A percentile compares a stretch with the other conserved stretches of the same genome.
Evolutionary conservation across 257 asterid genomes (phyloP).

Genomic region (Mitragyna speciosa): DNA sequence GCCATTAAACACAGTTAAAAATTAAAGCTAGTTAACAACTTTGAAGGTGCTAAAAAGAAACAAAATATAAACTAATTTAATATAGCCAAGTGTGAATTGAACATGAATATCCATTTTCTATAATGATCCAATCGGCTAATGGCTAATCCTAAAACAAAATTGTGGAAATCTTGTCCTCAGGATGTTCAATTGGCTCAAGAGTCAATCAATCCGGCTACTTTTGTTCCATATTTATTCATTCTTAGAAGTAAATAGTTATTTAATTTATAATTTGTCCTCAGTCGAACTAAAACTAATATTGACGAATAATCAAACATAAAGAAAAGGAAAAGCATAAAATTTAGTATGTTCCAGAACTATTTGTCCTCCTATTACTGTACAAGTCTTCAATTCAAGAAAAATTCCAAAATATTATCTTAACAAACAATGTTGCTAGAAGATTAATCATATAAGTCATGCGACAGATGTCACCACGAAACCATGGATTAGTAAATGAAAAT

Average conservation of each 20-base stretch:
- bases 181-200: no score
- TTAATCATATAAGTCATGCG: not conserved
- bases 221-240: no score
- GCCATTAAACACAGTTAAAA: not conserved
- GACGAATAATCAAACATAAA: not conserved
- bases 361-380: not conserved
- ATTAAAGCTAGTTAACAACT: no score
- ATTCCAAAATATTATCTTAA: not conserved
- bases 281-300: no score
- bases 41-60: not conserved
- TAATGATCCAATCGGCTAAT: not conserved
- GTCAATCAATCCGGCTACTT: not conserved
- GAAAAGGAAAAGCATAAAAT: not conserved
- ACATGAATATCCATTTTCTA: no score
- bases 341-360: not conserved
- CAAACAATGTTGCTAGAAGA: not conserved
- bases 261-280: no score
- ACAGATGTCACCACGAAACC: not conserved
- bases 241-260: no score
- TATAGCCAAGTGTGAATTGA: not conserved
- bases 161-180: not conserved
- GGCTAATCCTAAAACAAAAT: not conserved
- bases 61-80: not conserved
- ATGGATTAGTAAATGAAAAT: not conserved
- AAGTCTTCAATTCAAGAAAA: not conserved